Conservation (phyloP, 345 rosid genomes). For the Diplotaxis tenuifolia region DNA sequence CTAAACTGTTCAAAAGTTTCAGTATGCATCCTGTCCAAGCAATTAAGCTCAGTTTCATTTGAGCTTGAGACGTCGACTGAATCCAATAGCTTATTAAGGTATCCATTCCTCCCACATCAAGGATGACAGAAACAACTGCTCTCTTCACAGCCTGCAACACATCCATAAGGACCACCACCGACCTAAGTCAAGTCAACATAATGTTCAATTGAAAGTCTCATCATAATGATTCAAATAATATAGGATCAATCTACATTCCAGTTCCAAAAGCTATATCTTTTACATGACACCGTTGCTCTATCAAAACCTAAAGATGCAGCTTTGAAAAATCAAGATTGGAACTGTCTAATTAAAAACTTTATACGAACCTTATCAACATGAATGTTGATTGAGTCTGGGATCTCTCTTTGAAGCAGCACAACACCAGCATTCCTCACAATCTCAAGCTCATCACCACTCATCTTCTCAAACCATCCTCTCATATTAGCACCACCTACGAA, state of each 20-base stretch:
- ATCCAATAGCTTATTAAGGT: not conserved
- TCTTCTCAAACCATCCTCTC: no score
- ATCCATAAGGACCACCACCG: not conserved
- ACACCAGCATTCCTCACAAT: no score
- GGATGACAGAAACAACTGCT: not conserved
- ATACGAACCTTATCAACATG: not conserved
- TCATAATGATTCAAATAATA: no score
- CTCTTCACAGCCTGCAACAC: not conserved
- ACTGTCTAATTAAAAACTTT: not conserved
- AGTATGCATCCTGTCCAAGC: not conserved
- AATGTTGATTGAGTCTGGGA: not conserved
- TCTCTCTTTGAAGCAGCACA: no score
- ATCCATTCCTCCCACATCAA: not conserved
- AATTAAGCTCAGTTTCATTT: not conserved
- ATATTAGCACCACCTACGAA: not conserved
- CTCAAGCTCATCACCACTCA: no score
- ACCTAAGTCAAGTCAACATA: not conserved
- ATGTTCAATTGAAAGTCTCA: no score
- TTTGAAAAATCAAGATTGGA: not conserved
- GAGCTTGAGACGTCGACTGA: no score
- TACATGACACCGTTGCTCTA: not conserved
- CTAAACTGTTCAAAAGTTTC: not conserved
- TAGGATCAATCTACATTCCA: not conserved
- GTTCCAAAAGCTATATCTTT: not conserved
- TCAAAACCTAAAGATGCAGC: not conserved